Conservation (phyloP, 257 asterid genomes). For the Penstemon eatonii region DNA sequence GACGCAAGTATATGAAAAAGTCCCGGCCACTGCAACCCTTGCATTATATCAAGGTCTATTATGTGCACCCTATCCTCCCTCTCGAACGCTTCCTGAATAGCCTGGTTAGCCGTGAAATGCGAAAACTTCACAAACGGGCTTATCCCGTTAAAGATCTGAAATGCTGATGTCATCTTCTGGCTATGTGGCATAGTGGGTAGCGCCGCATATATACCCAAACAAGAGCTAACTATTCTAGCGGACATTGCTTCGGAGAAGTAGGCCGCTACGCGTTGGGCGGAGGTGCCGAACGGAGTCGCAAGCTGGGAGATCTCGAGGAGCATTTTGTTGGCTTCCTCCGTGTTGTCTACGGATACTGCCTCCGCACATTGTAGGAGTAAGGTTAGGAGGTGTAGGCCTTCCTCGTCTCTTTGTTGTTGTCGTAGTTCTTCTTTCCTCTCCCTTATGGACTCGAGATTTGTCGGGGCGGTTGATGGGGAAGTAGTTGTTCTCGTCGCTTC, state of each 20-base stretch:
- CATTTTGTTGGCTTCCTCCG: slow-evolving; percentile 80
- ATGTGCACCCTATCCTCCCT: slow-evolving; percentile 93
- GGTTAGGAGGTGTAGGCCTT: slow-evolving; percentile 83
- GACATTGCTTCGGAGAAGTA: slow-evolving; percentile 99
- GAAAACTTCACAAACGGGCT: slow-evolving; percentile 93
- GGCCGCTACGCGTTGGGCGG: slow-evolving; percentile 98
- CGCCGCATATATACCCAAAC: slow-evolving; percentile 79
- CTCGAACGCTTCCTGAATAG: slow-evolving; percentile 94
- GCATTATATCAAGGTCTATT: slow-evolving; percentile 94
- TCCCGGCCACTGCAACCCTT: slow-evolving; percentile 98
- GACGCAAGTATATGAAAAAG: slow-evolving; percentile 87
- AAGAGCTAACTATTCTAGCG: slow-evolving; percentile 76
- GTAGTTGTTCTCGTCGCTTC: slow-evolving; percentile 23
- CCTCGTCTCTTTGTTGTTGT: slow-evolving; percentile 73
- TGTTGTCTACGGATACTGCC: slow-evolving; percentile 73
- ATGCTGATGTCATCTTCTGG: slow-evolving; percentile 85
- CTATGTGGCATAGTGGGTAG: slow-evolving; percentile 64
- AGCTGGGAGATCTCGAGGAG: slow-evolving; percentile 82
- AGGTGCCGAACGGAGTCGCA: slow-evolving; percentile 91
- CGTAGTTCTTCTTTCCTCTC: slow-evolving; percentile 54
- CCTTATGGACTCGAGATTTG: slow-evolving; percentile 25
- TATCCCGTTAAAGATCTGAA: slow-evolving; percentile 88
- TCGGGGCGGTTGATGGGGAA: slow-evolving; percentile 31
- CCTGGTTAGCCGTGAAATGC: slow-evolving; percentile 96
- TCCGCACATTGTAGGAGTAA: slow-evolving; percentile 86